Evolutionary conservation across 2,329 filamentous ascomycete genomes (phyloP).

Genomic region (Arthrobotrys sinensis): DNA sequence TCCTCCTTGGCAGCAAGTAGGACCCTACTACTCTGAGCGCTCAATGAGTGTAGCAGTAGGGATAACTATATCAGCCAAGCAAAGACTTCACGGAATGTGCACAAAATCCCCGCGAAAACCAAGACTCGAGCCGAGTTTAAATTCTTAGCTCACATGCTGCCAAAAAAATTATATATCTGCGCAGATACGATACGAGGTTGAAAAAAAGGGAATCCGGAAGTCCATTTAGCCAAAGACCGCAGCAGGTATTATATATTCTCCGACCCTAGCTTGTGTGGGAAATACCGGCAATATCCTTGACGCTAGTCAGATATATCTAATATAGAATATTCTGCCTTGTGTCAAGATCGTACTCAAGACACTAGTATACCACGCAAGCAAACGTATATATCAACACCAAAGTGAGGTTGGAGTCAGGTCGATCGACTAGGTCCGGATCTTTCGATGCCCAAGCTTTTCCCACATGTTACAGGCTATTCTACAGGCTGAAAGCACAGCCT

Average conservation of each 20-base stretch:
- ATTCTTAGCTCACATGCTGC: neutral
- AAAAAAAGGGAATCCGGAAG: neutral
- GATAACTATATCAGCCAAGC: neutral
- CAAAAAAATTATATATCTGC: neutral
- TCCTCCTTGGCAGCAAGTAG: too few relatives aligned
- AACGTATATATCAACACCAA: neutral
- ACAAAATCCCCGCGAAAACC: slow-evolving; percentile 6
- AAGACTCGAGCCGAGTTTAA: slow-evolving; percentile 16
- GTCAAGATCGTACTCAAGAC: too few relatives aligned
- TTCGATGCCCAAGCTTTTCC: slow-evolving; percentile 23
- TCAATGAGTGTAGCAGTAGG: too few relatives aligned
- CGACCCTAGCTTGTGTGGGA: slow-evolving; percentile 26
- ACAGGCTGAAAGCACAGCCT: slow-evolving; percentile 47
- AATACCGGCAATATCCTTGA: slow-evolving; percentile 8
- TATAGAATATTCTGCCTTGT: slow-evolving; percentile 15
- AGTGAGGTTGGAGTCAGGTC: too few relatives aligned
- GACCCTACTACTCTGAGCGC: too few relatives aligned
- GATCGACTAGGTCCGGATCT: neutral
- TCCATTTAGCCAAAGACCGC: slow-evolving; percentile 35
- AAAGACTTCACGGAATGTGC: neutral
- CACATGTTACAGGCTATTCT: slow-evolving; percentile 32
- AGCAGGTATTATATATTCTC: slow-evolving; percentile 23
- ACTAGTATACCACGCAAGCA: too few relatives aligned
- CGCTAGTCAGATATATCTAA: neutral
- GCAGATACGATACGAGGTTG: neutral